Base-by-base conservation (phyloP, 1,139 yeast species). In the Geotrichum carabidarum region DNA sequence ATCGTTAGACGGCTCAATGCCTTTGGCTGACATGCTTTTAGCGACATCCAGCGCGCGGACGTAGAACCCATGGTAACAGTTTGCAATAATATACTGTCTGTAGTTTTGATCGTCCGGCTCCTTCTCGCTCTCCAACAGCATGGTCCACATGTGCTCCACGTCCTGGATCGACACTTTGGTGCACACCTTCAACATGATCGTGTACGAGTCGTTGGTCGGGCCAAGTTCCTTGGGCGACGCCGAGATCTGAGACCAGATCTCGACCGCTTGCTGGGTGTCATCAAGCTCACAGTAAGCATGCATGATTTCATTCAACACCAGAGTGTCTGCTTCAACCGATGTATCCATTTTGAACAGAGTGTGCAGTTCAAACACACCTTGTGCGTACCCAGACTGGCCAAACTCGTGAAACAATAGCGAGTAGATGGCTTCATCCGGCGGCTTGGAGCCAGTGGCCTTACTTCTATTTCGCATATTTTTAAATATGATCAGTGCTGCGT, bases 311-410 rank as follows among this genome's bases (percentile, higher is more conserved):
- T 87, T 86, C 63, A 84, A 77, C 35, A 87, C 67, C 9, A 71
- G 72, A 8, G 84, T 76, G 59, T 84, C 85, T 54, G 82, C 77
- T 56, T 76, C 78, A n/a, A 85, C 72, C 12, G 75, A 70, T 8
- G 82, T 68, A 62, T 87, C 95, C 78, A 84, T 78, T 59, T 85
- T 83, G 63, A 85, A 71, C 54, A 79, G 76, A 54, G 82, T 79
- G 62, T 86, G 90, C 11, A 87, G 69, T 58, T 84, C 86, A 47
- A 75, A 73, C 7, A 86, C 82, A 0, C 94, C 95, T 34, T 82
- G 84, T 57, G 79, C 83, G 61, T 84, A 86, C 36, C 78, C 70
- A 54, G 74, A 73, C 46, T 68, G 66, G 1, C 91, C 88, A 71
- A 85, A 86, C 54, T 79, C 78, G 54, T 78, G 74, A 64, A 87